Evolutionary conservation across 139 green algal species (phyloP), one percentile per base, ranked within the genome.

Genomic region (Desmodesmus armatus): DNA sequence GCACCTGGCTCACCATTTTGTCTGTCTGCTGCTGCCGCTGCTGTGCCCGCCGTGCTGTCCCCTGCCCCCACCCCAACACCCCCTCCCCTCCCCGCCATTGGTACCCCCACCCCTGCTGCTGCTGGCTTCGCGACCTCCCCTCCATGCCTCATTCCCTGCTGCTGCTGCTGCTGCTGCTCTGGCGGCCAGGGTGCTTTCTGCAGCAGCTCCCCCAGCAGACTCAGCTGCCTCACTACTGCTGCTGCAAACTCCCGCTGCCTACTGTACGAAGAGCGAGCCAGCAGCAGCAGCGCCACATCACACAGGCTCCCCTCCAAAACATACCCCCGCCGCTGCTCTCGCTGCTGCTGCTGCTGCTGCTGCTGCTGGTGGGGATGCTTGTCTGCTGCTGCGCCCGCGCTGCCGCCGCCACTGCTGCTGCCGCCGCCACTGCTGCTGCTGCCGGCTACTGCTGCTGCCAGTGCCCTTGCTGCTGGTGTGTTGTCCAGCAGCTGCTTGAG

Each of bases 381-480:
- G 44, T n/a, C 76, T 82, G 53, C 55, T 82, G 75, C 37, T 66
- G 73, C 73, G 39, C 53, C 23, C 13, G 39, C 17, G 23, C 27
- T 41, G 53, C 13, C 19, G 76, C 17, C 35, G 40, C 27, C 11
- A 82, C 53, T n/a, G 76, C 55, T 33, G 25, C 76, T 0, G 72
- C 76, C 6, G 72, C 76, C 7, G 55, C 71, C 41, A n/a, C n/a
- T n/a, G n/a, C 72, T 82, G 35, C 76, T 72, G 37, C 72, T 72
- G 1, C 76, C 76, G 29, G 71, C 40, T 21, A 82, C 35, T 23
- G 76, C 76, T 41, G 76, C 76, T 51, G 76, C 76, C 55, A 82
- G 72, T 43, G 76, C 71, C 3, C 76, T 43, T n/a, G n/a, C n/a
- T n/a, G n/a, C n/a, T n/a, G n/a, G n/a, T n/a, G n/a, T n/a, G n/a